Evolutionary conservation across 1,139 yeast species (phyloP).

Genomic region (Candida freyschussii): DNA sequence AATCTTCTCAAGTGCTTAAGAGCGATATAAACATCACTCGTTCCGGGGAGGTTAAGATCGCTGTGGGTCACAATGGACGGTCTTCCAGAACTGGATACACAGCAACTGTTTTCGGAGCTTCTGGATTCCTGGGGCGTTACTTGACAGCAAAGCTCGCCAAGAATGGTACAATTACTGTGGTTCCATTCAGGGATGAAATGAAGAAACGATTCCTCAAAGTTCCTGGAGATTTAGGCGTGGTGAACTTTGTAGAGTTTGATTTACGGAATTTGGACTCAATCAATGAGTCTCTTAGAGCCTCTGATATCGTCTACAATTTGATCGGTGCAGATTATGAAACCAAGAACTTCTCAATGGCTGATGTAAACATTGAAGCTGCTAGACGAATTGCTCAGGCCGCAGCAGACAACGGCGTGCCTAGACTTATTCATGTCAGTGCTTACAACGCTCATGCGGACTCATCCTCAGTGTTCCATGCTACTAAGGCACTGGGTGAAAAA

Average conservation of each 20-base stretch:
- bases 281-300: slow-evolving; percentile 73
- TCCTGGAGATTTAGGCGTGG: slow-evolving; percentile 84
- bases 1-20: slow-evolving; percentile 27
- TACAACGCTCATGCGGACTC: slow-evolving; percentile 73
- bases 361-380: slow-evolving; percentile 75
- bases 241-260: slow-evolving; percentile 79
- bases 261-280: slow-evolving; percentile 72
- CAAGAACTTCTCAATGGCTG: slow-evolving; percentile 78
- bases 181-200: slow-evolving; percentile 78
- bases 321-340: slow-evolving; percentile 76
- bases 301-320: slow-evolving; percentile 79
- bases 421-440: slow-evolving; percentile 75
- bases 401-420: slow-evolving; percentile 67
- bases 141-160: slow-evolving; percentile 68
- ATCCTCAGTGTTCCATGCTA: slow-evolving; percentile 65
- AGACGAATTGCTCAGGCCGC: slow-evolving; percentile 73
- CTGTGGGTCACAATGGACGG: slow-evolving; percentile 76
- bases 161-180: slow-evolving; percentile 75
- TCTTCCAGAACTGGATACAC: slow-evolving; percentile 90
- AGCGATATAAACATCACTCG: slow-evolving; percentile 72
- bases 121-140: slow-evolving; percentile 76
- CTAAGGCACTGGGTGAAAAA: slow-evolving; percentile 78
- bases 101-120: slow-evolving; percentile 83
- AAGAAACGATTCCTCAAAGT: slow-evolving; percentile 77
- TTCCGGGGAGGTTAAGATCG: slow-evolving; percentile 65